phyloP scores from a whole-genome alignment of 805 yeast genomes.

The Pichia kluyveri region DNA sequence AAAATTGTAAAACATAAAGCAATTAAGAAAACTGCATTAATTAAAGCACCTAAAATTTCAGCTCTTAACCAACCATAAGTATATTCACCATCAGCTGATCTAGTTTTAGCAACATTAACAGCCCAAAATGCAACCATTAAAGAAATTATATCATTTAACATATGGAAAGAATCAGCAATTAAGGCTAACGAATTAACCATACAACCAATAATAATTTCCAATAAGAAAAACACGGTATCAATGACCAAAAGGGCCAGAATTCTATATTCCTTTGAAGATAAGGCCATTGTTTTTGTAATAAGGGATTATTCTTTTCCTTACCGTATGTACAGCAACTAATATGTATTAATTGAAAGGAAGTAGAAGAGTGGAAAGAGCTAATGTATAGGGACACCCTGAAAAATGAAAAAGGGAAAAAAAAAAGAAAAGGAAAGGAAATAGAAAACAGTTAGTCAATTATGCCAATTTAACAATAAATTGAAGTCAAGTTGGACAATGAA shows the following conservation, averaged over 20 bases:
- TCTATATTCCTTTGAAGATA: conserved; percentile 50
- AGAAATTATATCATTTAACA: conserved; percentile 91
- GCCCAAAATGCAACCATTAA: conserved; percentile 93
- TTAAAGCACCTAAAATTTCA: conserved; percentile 88
- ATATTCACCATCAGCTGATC: conserved; percentile 77
- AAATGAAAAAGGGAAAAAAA: too few species aligned
- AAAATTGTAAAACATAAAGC: conserved; percentile 89
- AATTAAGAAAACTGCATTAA: conserved; percentile 85
- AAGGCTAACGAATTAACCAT: conserved; percentile 90
- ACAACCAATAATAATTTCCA: conserved; percentile 82
- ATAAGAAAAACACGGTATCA: conserved; percentile 74
- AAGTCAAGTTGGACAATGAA: too few species aligned
- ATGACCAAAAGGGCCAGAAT: conserved; percentile 62
- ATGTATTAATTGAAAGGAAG: too few species aligned
- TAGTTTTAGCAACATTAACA: conserved; percentile 75
- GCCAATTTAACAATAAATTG: too few species aligned
- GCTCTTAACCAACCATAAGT: conserved; percentile 99
- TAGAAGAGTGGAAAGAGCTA: too few species aligned
- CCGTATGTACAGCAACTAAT: too few species aligned
- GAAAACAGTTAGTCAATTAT: too few species aligned
- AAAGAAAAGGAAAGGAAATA: too few species aligned
- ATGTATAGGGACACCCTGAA: too few species aligned
- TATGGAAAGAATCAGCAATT: conserved; percentile 94
- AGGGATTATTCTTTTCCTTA: too few species aligned
- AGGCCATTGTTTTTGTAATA: conserved; percentile 6